phyloP scores from a whole-genome alignment of 2,329 filamentous ascomycete genomes.

The Trichoderma koningiopsis region DNA sequence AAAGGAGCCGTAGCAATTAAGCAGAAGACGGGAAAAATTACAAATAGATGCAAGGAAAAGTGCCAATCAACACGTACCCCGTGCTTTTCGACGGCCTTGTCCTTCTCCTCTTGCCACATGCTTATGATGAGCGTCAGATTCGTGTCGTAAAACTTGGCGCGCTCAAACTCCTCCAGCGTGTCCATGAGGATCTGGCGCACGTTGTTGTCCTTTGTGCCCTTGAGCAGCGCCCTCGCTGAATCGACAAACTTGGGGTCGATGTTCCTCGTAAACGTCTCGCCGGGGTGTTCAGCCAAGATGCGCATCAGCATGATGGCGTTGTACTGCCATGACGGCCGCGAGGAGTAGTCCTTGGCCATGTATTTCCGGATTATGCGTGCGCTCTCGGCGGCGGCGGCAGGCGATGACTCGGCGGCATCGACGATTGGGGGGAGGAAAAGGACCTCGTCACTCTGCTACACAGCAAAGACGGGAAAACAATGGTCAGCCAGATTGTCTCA shows the following conservation, averaged over 20 bases:
- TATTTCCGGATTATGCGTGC: constrained; percentile 81
- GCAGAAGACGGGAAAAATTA: no score
- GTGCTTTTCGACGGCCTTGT: constrained; percentile 57
- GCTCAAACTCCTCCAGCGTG: constrained; percentile 77
- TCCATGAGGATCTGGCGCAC: constrained; percentile 87
- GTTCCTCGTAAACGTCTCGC: constrained; percentile 85
- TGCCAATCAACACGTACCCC: constrained; percentile 46
- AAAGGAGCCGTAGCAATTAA: not conserved
- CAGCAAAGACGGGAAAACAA: not conserved
- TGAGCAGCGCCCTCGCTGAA: constrained; percentile 73
- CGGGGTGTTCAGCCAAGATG: constrained; percentile 91
- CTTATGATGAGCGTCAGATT: constrained; percentile 69
- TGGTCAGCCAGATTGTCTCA: not conserved
- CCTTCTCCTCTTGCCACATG: constrained; percentile 92
- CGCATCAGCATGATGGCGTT: constrained; percentile 94
- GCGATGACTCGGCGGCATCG: constrained; percentile 91
- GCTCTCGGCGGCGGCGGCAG: constrained; percentile 78
- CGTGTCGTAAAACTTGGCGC: constrained; percentile 71
- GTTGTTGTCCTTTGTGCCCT: constrained; percentile 68
- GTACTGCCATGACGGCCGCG: constrained; percentile 76
- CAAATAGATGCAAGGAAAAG: not conserved
- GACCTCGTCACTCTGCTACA: constrained; percentile 76
- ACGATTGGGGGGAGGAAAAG: constrained; percentile 91
- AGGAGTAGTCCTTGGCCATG: constrained; percentile 70
- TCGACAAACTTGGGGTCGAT: constrained; percentile 82